A percentile compares a stretch with the other conserved stretches of the same genome.
These are phyloP conservation scores for Colletotrichum navitas DNA, from an alignment of 2,329 filamentous ascomycete genomes.

Conservation along the genomic window DNA sequence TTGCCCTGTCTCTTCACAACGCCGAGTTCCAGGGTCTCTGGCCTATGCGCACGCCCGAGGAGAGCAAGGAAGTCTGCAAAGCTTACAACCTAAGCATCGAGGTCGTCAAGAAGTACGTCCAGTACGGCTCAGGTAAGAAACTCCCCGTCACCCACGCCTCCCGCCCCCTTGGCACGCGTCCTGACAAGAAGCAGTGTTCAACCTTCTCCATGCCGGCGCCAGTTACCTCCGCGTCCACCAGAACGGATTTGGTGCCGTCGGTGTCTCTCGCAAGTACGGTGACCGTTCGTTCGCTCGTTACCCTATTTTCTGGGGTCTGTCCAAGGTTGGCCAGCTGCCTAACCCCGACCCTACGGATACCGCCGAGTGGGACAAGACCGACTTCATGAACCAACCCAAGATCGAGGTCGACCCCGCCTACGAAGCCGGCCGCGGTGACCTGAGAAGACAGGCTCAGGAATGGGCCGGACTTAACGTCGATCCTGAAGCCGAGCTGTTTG, in stretches of 20 bases:
- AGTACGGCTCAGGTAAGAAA: constrained; percentile 67
- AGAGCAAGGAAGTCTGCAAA: constrained; percentile 72
- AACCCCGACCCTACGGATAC: constrained; percentile 76
- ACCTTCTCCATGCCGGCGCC: constrained; percentile 74
- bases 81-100: constrained; percentile 73
- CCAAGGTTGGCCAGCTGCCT: constrained; percentile 71
- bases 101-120: constrained; percentile 70
- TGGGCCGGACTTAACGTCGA: constrained; percentile 75
- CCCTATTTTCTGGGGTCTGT: constrained; percentile 77
- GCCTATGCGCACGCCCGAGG: constrained; percentile 73
- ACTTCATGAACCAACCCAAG: constrained; percentile 60
- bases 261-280: constrained; percentile 76
- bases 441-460: constrained; percentile 73
- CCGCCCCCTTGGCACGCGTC: not conserved
- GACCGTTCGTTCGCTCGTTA: constrained; percentile 75
- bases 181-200: constrained; percentile 64
- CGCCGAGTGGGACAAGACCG: constrained; percentile 68
- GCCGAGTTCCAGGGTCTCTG: constrained; percentile 78
- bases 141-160: not conserved
- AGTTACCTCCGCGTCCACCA: constrained; percentile 76
- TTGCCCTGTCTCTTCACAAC: constrained; percentile 75
- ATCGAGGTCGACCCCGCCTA: constrained; percentile 68
- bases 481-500: constrained; percentile 73
- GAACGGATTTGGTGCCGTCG: constrained; percentile 76
- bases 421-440: constrained; percentile 64